Evolutionary conservation across 257 asterid genomes (phyloP).

Genomic region (Primulina tabacum): DNA sequence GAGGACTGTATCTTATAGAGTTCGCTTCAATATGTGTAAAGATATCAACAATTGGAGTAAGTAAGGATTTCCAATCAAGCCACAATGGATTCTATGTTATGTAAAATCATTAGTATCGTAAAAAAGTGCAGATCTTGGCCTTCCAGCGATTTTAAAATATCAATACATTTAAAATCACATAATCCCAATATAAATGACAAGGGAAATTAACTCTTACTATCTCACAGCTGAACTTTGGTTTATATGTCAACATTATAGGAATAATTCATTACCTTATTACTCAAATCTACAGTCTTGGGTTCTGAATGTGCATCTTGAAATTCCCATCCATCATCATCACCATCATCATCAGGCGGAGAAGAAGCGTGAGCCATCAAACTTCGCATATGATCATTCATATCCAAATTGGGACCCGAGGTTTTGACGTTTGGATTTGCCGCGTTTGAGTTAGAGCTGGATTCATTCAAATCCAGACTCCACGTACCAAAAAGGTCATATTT

Average conservation of each 20-base stretch:
- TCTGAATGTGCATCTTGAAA: conserved; percentile 63
- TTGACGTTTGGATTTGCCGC: conserved; percentile 24
- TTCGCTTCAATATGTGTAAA: conserved; percentile 11
- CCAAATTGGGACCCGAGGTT: conserved; percentile 27
- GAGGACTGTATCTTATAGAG: conserved; percentile 11
- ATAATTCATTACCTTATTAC: conserved; percentile 41
- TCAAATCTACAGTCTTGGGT: conserved; percentile 24
- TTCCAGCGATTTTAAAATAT: conserved; percentile 11
- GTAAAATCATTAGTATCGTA: conserved; percentile 17
- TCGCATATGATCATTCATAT: conserved; percentile 27
- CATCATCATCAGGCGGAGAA: conserved; percentile 30
- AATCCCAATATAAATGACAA: conserved; percentile 18
- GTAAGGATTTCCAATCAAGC: conserved; percentile 17
- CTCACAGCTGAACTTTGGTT: conserved; percentile 20
- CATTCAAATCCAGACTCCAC: conserved; percentile 35
- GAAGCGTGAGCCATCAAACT: conserved; percentile 16
- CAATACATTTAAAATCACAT: conserved; percentile 19
- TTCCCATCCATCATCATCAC: conserved; percentile 64
- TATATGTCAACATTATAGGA: neutral
- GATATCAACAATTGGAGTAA: conserved; percentile 10
- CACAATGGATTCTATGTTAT: neutral
- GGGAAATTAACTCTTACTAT: conserved; percentile 12
- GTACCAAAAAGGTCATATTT: conserved; percentile 29
- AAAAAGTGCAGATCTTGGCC: conserved; percentile 19
- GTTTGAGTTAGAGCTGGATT: conserved; percentile 23